Percentiles rank a stretch among this genome's conserved stretches.
Evolutionary conservation across 225 moss, liverwort and hornwort species (phyloP).

Genomic region (Physcomitrellopsis africana): DNA sequence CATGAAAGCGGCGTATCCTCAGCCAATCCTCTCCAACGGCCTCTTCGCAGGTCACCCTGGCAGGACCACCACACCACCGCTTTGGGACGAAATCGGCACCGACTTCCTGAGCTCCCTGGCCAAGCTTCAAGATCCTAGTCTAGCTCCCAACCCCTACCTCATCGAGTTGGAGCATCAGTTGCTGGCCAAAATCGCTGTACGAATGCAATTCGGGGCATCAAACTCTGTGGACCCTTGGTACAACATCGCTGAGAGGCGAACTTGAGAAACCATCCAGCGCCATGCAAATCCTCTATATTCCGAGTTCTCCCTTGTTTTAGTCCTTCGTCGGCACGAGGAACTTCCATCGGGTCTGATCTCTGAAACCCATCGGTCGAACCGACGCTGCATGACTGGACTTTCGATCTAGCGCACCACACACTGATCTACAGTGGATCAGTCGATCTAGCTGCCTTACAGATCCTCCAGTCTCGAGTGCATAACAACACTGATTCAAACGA

Average conservation of each 20-base stretch:
- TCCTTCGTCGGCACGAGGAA: no score
- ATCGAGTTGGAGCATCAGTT: constrained; percentile 45
- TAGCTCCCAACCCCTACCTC: constrained; percentile 40
- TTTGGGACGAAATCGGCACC: constrained; percentile 33
- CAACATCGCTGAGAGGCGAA: neutral
- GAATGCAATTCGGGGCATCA: constrained; percentile 33
- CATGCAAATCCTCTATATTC: no score
- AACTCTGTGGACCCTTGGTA: constrained; percentile 32
- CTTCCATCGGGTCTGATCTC: no score
- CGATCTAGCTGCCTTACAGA: no score
- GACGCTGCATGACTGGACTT: no score
- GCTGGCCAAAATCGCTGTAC: constrained; percentile 38
- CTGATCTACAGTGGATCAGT: no score
- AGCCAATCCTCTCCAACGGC: constrained; percentile 12
- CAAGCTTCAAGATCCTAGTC: constrained; percentile 33
- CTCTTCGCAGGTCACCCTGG: neutral
- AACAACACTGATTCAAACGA: no score
- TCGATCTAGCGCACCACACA: no score
- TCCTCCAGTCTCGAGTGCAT: no score
- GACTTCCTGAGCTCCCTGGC: constrained; percentile 38
- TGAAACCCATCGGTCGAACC: no score
- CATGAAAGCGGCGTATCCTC: constrained; percentile 29
- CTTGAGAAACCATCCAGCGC: no score
- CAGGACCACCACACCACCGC: constrained; percentile 15
- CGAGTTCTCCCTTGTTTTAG: no score